Evolutionary conservation across 2,329 filamentous ascomycete species (phyloP).

Genomic region (Emergomyces pasteurianus): DNA sequence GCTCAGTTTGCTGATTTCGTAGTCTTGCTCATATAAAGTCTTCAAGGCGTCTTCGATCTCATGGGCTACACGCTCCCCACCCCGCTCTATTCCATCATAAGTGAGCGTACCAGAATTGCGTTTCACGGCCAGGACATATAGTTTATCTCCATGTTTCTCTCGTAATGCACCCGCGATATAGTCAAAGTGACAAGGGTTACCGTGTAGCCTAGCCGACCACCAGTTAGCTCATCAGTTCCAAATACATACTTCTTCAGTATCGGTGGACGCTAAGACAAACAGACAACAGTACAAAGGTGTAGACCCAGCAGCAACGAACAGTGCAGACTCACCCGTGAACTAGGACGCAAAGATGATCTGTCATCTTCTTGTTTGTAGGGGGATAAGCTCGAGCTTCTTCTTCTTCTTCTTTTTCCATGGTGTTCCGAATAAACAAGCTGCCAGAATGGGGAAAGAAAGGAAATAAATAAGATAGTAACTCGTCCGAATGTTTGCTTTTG

Average conservation of each 20-base stretch:
- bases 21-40: constrained; percentile 46
- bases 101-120: constrained; percentile 47
- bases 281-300: background rate
- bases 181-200: constrained; percentile 46
- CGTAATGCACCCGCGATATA: constrained; percentile 42
- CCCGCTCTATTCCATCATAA: constrained; percentile 56
- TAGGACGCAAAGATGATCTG: constrained; percentile 49
- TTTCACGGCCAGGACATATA: constrained; percentile 46
- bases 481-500: too few species aligned
- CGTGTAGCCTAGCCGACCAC: constrained; percentile 41
- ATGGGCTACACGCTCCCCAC: constrained; percentile 52
- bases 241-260: background rate
- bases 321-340: constrained; percentile 43
- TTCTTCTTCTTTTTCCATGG: background rate
- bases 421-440: background rate
- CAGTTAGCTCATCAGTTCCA: constrained; percentile 1
- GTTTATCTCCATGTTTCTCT: constrained; percentile 35
- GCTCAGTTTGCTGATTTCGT: constrained; percentile 68
- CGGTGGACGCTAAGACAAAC: background rate
- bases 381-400: background rate
- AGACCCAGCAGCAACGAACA: background rate
- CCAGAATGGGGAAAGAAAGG: background rate
- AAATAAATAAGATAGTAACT: too few species aligned
- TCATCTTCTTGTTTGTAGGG: constrained; percentile 5
- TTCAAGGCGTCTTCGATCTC: constrained; percentile 51